phyloP scores from a whole-genome alignment of 768 basidiomycete species.

The Podaxis sp. region DNA sequence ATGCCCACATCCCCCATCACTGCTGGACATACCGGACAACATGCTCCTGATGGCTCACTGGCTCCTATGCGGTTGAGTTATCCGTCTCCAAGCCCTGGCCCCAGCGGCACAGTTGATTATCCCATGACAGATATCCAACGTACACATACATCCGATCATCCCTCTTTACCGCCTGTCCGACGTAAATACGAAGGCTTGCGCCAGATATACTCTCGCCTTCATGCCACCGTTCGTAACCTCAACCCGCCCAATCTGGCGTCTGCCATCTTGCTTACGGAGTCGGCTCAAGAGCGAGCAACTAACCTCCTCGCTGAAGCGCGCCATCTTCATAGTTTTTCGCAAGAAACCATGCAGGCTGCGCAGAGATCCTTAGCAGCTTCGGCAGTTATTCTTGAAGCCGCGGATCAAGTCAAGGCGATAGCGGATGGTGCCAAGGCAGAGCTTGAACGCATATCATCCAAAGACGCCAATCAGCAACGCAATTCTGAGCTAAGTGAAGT shows the following conservation, averaged over 20 bases:
- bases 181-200: constrained; percentile 10
- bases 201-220: constrained; percentile 5
- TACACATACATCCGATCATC: not conserved
- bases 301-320: not conserved
- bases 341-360: constrained; percentile 1
- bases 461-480: not conserved
- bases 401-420: constrained; percentile 6
- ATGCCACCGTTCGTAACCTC: not conserved
- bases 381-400: not conserved
- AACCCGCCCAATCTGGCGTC: constrained; percentile 11
- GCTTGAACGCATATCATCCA: constrained; percentile 10
- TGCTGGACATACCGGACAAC: not conserved
- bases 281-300: constrained; percentile 1
- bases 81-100: constrained; percentile 3
- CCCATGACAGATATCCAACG: not conserved
- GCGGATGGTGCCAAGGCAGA: constrained; percentile 14
- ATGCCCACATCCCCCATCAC: not conserved
- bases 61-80: not conserved
- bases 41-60: not conserved
- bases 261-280: constrained; percentile 3
- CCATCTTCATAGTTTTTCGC: not conserved
- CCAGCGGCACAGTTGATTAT: not conserved
- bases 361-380: not conserved
- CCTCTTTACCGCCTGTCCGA: not conserved
- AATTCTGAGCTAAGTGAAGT: constrained; percentile 2